Base-by-base conservation (phyloP, 768 basidiomycete species). In the Rickenella mellea region DNA sequence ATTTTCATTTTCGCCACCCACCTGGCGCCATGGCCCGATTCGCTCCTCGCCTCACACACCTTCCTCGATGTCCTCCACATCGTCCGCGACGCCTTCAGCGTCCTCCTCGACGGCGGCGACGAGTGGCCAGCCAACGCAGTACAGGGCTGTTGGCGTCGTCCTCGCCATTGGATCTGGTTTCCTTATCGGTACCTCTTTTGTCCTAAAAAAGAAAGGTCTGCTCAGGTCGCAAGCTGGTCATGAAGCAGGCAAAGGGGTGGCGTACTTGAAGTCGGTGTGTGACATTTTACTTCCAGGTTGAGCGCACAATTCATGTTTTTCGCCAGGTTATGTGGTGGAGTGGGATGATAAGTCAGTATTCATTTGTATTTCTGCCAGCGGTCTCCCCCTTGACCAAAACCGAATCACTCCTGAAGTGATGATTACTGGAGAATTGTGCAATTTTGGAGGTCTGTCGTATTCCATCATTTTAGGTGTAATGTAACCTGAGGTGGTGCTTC, bases 381-480 rank as follows among this genome's bases (percentile, higher is more conserved):
- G n/a, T n/a, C n/a, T n/a, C n/a, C n/a, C n/a, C n/a, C n/a, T n/a
- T n/a, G n/a, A n/a, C n/a, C n/a, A n/a, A n/a, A n/a, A n/a, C n/a
- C n/a, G n/a, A 14, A 26, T 32, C 20, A 33, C 21, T 4, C 42
- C 26, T 19, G 6, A 38, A 83, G 80, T 91, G 78, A 93, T 96
- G 91, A 91, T 94, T 53, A 43, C 87, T 19, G 93, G 93, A 43
- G 85, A 87, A 64, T 53, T 88, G 32, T 88, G 87, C 71, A 88
- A 88, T 63, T 87, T 86, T 66, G 73, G 78, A 36, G 87, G 81
- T 89, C 59, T 62, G 71, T 66, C 15, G 11, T 31, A 39, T 42
- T 42, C 53, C 57, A 25, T 52, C 56, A 35, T 37, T 42, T 50
- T 39, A 31, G 57, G 27, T 17, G 40, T 35, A 28, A 31, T 30